Evolutionary conservation across 345 rosid genomes (phyloP), one percentile per base, ranked within the genome.

Genomic region (Diplotaxis tenuifolia): DNA sequence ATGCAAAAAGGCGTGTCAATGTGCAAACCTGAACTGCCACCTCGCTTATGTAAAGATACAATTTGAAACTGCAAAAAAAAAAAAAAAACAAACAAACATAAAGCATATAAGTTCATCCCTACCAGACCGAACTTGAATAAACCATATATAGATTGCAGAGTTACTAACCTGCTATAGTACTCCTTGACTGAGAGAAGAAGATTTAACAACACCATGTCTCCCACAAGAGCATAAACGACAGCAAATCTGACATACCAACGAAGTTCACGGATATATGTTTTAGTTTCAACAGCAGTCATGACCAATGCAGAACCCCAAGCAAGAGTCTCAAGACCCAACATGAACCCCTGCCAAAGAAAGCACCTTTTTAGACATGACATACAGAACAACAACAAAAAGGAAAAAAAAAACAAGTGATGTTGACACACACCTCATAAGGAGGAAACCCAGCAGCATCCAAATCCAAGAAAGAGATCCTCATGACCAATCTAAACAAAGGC

Each of bases 161-260:
- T 55, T 7, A 68, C 78, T 49, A 73, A 95, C 99, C 96, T 92
- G 68, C 61, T 50, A 75, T 83, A 89, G 68, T 87, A 87, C 68
- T 83, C 88, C 81, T 85, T 90, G 74, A 84, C 85, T 15, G 96
- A 75, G 22, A 92, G 84, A 81, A 92, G 68, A 73, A 92, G 91
- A 80, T 89, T 89, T 72, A 92, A 62, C 90, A 95, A 76, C 61
- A 90, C 99, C 32, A 86, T 86, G 81, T 90, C 91, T 63, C 90
- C 99, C 57, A 95, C 83, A 76, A 90, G 86, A 64, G 87, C 82
- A 72, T 90, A 95, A 71, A 95, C 62, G 72, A 92, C 79, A 38
- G 88, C 97, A 64, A 90, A 92, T 80, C 96, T 85, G 73, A 92
- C 92, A 84, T 83, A 86, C 99, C 98, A 95, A 59, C 99, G 96